Evolutionary conservation across 352 stramenopile species (phyloP), one percentile per base, ranked within the genome.

Genomic region (Saprolegnia parasitica): DNA sequence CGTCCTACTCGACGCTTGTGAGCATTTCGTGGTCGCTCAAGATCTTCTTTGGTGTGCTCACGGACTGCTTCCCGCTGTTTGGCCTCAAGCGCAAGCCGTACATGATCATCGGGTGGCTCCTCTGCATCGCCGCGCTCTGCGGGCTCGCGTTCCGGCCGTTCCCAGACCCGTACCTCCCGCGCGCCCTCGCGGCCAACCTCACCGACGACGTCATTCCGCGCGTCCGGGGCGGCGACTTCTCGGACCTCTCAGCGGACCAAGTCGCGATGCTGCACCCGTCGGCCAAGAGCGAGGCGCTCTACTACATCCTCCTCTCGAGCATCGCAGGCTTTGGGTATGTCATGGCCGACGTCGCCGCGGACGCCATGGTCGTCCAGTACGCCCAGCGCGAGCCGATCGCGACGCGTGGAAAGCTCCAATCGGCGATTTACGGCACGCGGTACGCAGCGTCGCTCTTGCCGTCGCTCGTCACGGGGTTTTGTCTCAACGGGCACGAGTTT

Each of bases 281-380:
- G 24, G 52, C 52, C 3, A 60, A 60, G n/a, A 21, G 11, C 35
- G 35, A 60, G 11, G 11, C 52, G 24, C 35, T 60, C 24, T 60
- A 26, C 24, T 67, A 63, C 56, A 67, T 72, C 26, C 8, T 72
- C 21, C 23, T 72, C 18, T 67, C 60, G 9, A 67, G 35, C 62
- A 45, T 90, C 0, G 81, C 85, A 18, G 83, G 78, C 32, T 67
- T 88, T 0, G 82, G 84, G 29, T 88, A 88, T 52, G 79, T 91
- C 37, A 84, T 90, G 61, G 81, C 80, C 5, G 84, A 90, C 50
- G 78, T 88, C n/a, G 80, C 81, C 1, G 85, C 77, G 24, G 82
- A 91, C 56, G 82, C 78, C 9, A 76, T 89, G 60, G 85, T 90
- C 77, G 80, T 90, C 52, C 78, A 89, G 42, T 80, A 89, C 46